Base-by-base conservation (phyloP, 345 rosid species). In the Kernera saxatilis region DNA sequence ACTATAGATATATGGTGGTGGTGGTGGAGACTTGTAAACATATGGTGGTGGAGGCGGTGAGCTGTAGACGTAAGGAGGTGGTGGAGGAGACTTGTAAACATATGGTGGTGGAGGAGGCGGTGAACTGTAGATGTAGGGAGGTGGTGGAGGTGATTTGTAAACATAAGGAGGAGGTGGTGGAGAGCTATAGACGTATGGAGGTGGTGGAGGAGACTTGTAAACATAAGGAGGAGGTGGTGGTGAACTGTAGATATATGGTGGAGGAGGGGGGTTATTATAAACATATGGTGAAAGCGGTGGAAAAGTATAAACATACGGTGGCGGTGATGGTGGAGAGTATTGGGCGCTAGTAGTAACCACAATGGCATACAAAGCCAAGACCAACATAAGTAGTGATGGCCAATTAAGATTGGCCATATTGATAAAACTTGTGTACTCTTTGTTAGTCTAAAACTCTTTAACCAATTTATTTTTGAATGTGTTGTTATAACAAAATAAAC, bases 321-420 rank as follows among this genome's bases (percentile, higher is more conserved):
- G 26, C 12, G 70, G 8, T 36, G 65, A 23, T 50, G 70, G 40
- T 33, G 77, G 58, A 23, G 32, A 9, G 49, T 64, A 64, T 26
- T 73, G 77, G 15, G 66, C 77, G 36, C 66, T 73, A 64, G 49
- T 35, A 45, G n/a, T 44, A 18, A 5, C 4, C 58, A 64, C 50
- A 9, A 64, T 14, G 59, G 66, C 61, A 73, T 35, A 64, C 58
- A 73, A 64, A 41, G 77, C 71, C 32, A 73, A 19, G 17, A 72
- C 58, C 32, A 72, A 33, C 77, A 64, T 17, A 36, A 72, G 57
- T 37, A 55, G 5, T 13, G 66, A 64, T 63, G 76, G 13, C 76
- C 76, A 63, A 23, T 60, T 71, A 52, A 29, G 45, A 52, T 43
- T 72, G 70, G 76, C 76, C 76, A 72, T 72, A 11, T 62, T 37